A percentile compares a stretch with the other conserved stretches of the same genome.
These are phyloP conservation scores for Phaeosphaeriaceae sp. DNA, from an alignment of 2,329 filamentous ascomycete species.

Conservation along the genomic window DNA sequence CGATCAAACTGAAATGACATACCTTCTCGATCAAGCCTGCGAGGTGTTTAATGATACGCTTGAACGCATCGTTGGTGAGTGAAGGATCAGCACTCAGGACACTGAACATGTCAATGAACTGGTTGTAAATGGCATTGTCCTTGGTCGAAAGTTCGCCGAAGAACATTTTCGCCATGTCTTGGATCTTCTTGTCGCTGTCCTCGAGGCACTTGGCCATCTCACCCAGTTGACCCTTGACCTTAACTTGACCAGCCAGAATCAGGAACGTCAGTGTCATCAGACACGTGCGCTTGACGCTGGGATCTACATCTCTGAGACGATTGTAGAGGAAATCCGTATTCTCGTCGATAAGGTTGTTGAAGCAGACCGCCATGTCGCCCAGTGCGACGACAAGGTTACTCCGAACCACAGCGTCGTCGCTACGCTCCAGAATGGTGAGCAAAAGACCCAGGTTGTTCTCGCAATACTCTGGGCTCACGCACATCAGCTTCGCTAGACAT, in stretches of 20 bases:
- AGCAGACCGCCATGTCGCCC: conserved; percentile 98
- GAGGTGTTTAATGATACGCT: conserved; percentile 88
- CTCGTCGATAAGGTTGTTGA: conserved; percentile 98
- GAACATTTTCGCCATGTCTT: conserved; percentile 96
- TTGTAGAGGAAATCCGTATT: conserved; percentile 98
- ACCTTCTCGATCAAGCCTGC: conserved; percentile 98
- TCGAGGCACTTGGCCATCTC: conserved; percentile 99
- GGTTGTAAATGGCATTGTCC: conserved; percentile 98
- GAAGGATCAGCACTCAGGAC: conserved; percentile 82
- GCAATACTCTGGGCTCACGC: conserved; percentile 95
- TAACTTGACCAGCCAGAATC: conserved; percentile 96
- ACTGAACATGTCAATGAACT: conserved; percentile 99
- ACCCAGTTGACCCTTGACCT: conserved; percentile 97
- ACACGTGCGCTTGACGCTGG: conserved; percentile 93
- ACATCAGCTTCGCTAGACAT: conserved; percentile 98
- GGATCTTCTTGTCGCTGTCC: conserved; percentile 92
- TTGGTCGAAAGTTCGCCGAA: conserved; percentile 97
- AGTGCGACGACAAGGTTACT: conserved; percentile 97
- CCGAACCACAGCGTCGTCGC: conserved; percentile 87
- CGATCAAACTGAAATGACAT: conserved; percentile 21
- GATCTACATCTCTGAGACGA: conserved; percentile 85
- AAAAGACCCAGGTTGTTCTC: conserved; percentile 90
- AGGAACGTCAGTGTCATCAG: conserved; percentile 98
- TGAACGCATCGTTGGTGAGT: conserved; percentile 85
- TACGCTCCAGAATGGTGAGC: conserved; percentile 97